Base-by-base conservation (phyloP, 345 rosid genomes). In the Iberis pinnata region DNA sequence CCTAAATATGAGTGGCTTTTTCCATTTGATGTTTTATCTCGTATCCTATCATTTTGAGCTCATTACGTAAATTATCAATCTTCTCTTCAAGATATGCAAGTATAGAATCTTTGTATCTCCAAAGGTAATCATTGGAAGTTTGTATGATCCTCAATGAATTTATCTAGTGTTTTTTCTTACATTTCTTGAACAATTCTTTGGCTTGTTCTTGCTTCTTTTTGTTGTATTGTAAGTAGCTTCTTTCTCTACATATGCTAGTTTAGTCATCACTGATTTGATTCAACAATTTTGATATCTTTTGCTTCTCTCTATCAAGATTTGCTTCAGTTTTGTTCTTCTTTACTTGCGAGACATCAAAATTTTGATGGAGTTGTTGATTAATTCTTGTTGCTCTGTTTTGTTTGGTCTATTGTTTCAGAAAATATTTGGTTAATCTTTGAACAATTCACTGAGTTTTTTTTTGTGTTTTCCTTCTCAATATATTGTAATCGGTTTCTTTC, bases 21-120 rank as follows among this genome's bases (percentile, higher is more conserved):
- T 84, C 89, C 7, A 73, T 53, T 60, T 72, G 18, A 20, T 78
- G 52, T 70, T 49, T 65, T 0, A 81, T 60, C 56, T 92, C 99
- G n/a, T 92, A 97, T 68, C 66, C 90, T 76, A 81, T 88, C 39
- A 77, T 52, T 40, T 88, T 97, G 18, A 85, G 66, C 33, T 88
- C 97, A 61, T 80, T 75, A 49, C 58, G 82, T 73, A 85, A 76
- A 70, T 80, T 88, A 58, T 92, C 97, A 12, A 80, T 56, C 26
- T 56, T 76, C 56, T 77, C 82, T 63, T 80, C 82, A 66, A 77
- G 70, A 10, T 72, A 78, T 8, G 64, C 78, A 16, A 82, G 71
- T 25, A 43, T 71, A 51, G 67, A 73, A 64, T 76, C 88, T 53
- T 73, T 72, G 9, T 75, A 77, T 36, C 58, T 77, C 65, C 16